phyloP scores from a whole-genome alignment of 164 flowering plant genomes.

The Taxillus chinensis region DNA sequence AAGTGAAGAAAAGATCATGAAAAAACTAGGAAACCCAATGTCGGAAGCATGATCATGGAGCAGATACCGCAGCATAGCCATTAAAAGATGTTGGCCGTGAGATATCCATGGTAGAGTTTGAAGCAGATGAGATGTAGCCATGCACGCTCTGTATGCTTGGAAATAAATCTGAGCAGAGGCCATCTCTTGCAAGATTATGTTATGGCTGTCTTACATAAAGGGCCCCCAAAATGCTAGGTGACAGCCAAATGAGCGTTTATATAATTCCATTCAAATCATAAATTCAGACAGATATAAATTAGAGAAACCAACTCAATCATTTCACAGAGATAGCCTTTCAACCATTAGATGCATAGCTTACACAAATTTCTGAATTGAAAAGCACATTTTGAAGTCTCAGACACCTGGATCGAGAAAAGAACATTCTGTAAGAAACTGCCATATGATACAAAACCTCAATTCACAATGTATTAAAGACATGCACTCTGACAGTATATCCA shows the following conservation, averaged over 20 bases:
- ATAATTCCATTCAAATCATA: not conserved
- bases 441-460: not conserved
- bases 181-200: no score
- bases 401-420: slow-evolving; percentile 33
- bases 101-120: no score
- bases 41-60: no score
- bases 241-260: not conserved
- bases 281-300: not conserved
- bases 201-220: no score
- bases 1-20: no score
- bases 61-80: no score
- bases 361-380: slow-evolving; percentile 55
- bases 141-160: no score
- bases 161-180: no score
- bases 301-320: not conserved
- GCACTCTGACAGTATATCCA: no score
- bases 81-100: no score
- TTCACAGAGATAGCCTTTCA: slow-evolving; percentile 1
- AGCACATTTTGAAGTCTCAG: slow-evolving; percentile 69
- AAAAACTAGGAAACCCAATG: no score
- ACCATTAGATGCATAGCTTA: slow-evolving; percentile 27
- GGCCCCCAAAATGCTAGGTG: not conserved
- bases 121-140: no score
- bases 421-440: slow-evolving; percentile 1
- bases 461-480: not conserved